A percentile compares a stretch with the other conserved stretches of the same genome.
These are phyloP conservation scores for Dunaliella primolecta DNA, from an alignment of 139 green algal genomes.

Conservation along the genomic window DNA sequence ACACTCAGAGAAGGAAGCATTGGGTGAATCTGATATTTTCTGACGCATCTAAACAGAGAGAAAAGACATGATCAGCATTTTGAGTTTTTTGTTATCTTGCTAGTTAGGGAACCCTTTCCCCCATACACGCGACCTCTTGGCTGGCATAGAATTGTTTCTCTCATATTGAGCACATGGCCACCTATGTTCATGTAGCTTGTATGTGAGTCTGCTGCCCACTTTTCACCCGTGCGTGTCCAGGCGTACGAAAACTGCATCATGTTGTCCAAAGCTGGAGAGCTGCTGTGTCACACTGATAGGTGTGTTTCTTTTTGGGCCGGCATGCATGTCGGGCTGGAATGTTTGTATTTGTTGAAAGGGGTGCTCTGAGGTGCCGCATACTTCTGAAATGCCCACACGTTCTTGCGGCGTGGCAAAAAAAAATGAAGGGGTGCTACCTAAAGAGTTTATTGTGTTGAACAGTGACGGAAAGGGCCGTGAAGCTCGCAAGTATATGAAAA, in stretches of 20 bases:
- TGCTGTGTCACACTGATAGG: slow-evolving; percentile 69
- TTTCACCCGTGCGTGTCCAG: too few relatives aligned
- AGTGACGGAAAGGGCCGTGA: neutral
- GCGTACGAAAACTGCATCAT: slow-evolving; percentile 80
- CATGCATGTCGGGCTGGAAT: too few relatives aligned
- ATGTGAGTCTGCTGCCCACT: too few relatives aligned
- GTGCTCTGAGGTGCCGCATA: neutral
- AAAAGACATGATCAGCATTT: neutral
- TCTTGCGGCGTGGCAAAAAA: too few relatives aligned
- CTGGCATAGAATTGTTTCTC: too few relatives aligned
- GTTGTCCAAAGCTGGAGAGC: slow-evolving; percentile 57
- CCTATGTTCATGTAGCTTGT: neutral
- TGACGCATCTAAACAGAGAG: too few relatives aligned
- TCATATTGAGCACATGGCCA: neutral
- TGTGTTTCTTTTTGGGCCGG: neutral
- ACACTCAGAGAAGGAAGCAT: too few relatives aligned
- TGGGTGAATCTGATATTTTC: too few relatives aligned
- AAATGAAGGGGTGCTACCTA: neutral
- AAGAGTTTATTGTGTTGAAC: neutral
- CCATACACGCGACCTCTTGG: neutral
- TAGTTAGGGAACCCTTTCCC: neutral
- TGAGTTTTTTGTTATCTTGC: neutral
- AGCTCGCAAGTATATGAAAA: too few relatives aligned
- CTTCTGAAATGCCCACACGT: neutral
- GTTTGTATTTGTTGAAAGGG: neutral